A percentile compares a stretch with the other conserved stretches of the same genome.
Conservation (phyloP, 2,329 filamentous ascomycete species). For the Phoma sp. region DNA sequence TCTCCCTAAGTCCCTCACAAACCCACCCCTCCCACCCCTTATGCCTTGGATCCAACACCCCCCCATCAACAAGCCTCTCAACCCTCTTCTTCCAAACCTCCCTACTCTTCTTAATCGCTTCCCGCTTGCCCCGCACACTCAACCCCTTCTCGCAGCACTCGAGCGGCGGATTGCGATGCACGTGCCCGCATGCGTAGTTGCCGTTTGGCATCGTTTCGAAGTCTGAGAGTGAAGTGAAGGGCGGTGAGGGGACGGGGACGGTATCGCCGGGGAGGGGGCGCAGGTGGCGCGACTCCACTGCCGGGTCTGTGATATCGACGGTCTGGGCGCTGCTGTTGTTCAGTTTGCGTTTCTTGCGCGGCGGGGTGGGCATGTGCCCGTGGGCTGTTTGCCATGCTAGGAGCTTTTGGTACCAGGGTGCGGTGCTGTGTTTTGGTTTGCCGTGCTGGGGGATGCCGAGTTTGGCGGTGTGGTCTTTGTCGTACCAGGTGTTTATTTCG, state of each 20-base stretch:
- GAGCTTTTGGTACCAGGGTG: neutral
- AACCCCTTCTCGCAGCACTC: slow-evolving; percentile 7
- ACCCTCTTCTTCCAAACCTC: neutral
- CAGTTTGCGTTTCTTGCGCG: neutral
- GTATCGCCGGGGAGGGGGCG: neutral
- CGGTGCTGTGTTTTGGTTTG: neutral
- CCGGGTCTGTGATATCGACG: neutral
- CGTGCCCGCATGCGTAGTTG: neutral
- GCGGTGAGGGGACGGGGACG: neutral
- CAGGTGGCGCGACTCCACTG: neutral
- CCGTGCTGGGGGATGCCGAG: neutral
- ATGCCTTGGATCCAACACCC: neutral
- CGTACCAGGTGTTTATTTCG: slow-evolving; percentile 7
- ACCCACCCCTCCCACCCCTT: slow-evolving; percentile 8
- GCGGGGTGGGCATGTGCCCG: neutral
- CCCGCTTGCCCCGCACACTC: neutral
- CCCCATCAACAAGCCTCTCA: neutral
- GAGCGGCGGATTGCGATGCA: neutral
- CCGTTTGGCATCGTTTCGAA: neutral
- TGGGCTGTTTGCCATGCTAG: neutral
- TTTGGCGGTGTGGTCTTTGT: neutral
- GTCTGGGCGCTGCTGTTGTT: neutral
- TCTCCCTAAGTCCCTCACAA: neutral
- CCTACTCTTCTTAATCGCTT: neutral
- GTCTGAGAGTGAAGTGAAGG: neutral